A percentile compares a stretch with the other conserved stretches of the same genome.
Evolutionary conservation across 2,329 filamentous ascomycete genomes (phyloP).

Genomic region (Neodidymelliopsis sp.): DNA sequence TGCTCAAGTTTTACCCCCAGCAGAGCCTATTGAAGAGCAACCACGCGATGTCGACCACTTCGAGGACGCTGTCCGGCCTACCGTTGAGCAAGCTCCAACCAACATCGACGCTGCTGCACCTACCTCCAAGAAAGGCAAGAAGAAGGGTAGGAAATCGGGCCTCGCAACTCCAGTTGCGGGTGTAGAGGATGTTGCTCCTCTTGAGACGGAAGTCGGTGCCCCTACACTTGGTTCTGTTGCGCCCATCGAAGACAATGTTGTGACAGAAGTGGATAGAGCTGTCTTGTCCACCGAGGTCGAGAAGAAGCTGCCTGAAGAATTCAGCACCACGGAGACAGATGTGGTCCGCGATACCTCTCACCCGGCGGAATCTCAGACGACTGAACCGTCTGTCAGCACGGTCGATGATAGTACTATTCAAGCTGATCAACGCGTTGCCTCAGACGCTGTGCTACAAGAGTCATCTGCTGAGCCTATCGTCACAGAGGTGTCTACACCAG

Average conservation of each 20-base stretch:
- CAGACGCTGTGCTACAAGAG: neutral
- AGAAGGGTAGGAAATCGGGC: slow-evolving; percentile 33
- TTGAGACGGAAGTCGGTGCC: neutral
- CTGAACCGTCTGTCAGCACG: neutral
- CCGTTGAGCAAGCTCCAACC: neutral
- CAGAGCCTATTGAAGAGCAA: neutral
- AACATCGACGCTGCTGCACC: slow-evolving; percentile 9
- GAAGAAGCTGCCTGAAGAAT: too few relatives aligned
- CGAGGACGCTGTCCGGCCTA: neutral
- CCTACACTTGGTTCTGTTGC: neutral
- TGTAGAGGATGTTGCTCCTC: neutral
- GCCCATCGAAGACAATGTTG: neutral
- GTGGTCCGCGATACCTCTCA: neutral
- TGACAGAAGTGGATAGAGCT: slow-evolving; percentile 1
- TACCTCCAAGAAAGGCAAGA: slow-evolving; percentile 33
- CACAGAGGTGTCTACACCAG: neutral
- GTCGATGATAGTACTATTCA: neutral
- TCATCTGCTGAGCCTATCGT: neutral
- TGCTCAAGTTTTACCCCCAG: neutral
- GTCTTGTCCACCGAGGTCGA: too few relatives aligned
- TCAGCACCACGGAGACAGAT: neutral
- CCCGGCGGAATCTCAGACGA: neutral
- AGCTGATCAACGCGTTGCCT: neutral
- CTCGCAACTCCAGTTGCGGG: slow-evolving; percentile 9
- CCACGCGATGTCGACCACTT: neutral